These are phyloP conservation scores for Plasmodium cynomolgi DNA, from an alignment of 169 alveolate genomes.

Conservation along the genomic window DNA sequence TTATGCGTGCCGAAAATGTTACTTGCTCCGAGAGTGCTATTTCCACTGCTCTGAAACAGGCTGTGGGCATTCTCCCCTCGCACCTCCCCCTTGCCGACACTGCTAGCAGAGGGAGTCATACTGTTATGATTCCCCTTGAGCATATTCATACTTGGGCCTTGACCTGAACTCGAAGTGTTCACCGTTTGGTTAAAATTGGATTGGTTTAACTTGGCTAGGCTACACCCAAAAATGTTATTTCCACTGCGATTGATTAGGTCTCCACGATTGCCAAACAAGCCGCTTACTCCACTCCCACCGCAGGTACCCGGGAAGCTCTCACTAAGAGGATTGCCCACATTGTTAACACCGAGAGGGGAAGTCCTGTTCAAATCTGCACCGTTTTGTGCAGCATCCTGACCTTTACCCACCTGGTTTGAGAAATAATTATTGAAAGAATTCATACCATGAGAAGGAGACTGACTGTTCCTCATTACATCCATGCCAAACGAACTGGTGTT, in stretches of 20 bases:
- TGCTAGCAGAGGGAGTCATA: background rate
- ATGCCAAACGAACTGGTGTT: background rate
- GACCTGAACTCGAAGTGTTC: background rate
- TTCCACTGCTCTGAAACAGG: background rate
- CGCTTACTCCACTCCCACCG: background rate
- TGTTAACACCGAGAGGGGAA: background rate
- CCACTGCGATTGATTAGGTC: background rate
- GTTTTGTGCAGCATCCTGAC: background rate
- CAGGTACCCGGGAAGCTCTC: conserved; percentile 10
- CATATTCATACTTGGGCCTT: background rate
- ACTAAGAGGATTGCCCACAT: background rate
- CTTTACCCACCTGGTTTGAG: background rate
- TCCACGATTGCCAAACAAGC: background rate
- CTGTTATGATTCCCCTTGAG: background rate
- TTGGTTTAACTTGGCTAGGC: background rate
- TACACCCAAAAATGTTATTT: background rate
- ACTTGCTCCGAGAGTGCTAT: background rate
- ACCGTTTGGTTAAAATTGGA: background rate
- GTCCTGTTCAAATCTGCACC: conserved; percentile 2
- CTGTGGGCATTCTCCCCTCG: background rate
- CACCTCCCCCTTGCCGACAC: background rate
- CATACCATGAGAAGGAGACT: conserved; percentile 2
- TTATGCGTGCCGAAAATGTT: background rate
- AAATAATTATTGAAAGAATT: conserved; percentile 18
- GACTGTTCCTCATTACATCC: background rate